Conservation (phyloP, 169 alveolate genomes). For the Plasmodium gonderi region DNA sequence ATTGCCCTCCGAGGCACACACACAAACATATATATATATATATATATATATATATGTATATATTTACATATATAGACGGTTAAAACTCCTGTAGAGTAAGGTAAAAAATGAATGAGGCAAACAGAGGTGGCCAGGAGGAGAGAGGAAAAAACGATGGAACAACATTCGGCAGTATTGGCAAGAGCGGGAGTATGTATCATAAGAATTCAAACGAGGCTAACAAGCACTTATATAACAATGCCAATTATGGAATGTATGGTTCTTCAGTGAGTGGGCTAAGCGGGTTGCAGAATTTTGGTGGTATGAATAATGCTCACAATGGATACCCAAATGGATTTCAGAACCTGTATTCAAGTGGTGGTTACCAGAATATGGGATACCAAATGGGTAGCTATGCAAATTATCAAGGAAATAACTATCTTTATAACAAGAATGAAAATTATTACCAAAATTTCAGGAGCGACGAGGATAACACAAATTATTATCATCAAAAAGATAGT, state of each 20-base stretch:
- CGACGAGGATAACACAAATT: not conserved
- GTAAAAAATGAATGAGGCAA: slow-evolving; percentile 37
- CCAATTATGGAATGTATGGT: not conserved
- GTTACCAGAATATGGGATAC: not conserved
- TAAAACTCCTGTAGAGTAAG: too few relatives aligned
- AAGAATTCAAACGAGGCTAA: slow-evolving; percentile 22
- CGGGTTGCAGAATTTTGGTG: not conserved
- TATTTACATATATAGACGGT: not conserved
- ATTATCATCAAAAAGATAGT: not conserved
- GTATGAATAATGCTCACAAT: not conserved
- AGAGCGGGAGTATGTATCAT: not conserved
- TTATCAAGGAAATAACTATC: not conserved
- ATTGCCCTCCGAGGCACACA: not conserved
- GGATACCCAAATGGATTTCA: not conserved
- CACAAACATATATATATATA: not conserved
- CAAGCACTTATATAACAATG: slow-evolving; percentile 5
- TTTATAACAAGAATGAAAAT: slow-evolving; percentile 22
- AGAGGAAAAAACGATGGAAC: slow-evolving; percentile 13
- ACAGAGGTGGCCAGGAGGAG: slow-evolving; percentile 3
- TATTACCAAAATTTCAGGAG: slow-evolving; percentile 13
- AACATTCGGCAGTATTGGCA: not conserved
- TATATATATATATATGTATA: not conserved
- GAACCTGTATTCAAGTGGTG: too few relatives aligned
- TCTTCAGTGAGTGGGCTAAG: not conserved
- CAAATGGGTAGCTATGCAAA: slow-evolving; percentile 6